A percentile compares a stretch with the other conserved stretches of the same genome.
These are phyloP conservation scores for Extremus antarcticus DNA, from an alignment of 495 filamentous ascomycete species.

Conservation along the genomic window DNA sequence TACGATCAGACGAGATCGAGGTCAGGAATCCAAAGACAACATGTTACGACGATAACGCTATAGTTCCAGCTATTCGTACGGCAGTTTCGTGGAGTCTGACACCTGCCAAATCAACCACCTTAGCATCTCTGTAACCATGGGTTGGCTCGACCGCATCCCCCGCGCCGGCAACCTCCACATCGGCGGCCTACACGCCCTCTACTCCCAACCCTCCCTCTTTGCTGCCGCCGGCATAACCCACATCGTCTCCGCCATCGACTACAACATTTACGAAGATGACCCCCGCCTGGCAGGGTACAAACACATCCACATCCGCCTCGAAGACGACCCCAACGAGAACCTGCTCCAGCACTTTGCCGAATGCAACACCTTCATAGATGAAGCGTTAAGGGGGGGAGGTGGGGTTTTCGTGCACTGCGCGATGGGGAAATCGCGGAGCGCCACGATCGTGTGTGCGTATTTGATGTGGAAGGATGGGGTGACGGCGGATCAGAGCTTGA, in stretches of 20 bases:
- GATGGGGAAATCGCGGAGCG: constrained; percentile 27
- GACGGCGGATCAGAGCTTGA: constrained; percentile 13
- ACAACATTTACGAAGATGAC: constrained; percentile 16
- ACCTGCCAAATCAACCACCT: too few species aligned
- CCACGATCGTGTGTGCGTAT: constrained; percentile 23
- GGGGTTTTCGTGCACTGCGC: constrained; percentile 29
- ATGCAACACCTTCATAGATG: constrained; percentile 19
- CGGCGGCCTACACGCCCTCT: constrained; percentile 28
- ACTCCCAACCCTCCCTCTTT: constrained; percentile 24
- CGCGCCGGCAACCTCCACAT: constrained; percentile 24
- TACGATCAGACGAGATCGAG: too few species aligned
- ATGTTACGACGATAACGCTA: too few species aligned
- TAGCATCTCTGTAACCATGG: constrained; percentile 18
- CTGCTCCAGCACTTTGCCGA: constrained; percentile 20
- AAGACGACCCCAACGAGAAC: constrained; percentile 26
- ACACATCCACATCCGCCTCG: constrained; percentile 22
- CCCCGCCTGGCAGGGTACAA: constrained; percentile 14
- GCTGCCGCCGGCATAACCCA: constrained; percentile 21
- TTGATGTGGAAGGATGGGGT: constrained; percentile 22
- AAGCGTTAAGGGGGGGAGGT: constrained; percentile 15
- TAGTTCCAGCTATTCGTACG: too few species aligned
- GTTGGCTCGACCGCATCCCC: constrained; percentile 24
- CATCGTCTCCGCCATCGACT: constrained; percentile 25
- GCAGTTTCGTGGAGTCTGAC: too few species aligned
- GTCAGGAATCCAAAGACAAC: too few species aligned